These are phyloP conservation scores for Ceratobasidium sp. DNA, from an alignment of 1,284 basidiomycete genomes.

Conservation along the genomic window DNA sequence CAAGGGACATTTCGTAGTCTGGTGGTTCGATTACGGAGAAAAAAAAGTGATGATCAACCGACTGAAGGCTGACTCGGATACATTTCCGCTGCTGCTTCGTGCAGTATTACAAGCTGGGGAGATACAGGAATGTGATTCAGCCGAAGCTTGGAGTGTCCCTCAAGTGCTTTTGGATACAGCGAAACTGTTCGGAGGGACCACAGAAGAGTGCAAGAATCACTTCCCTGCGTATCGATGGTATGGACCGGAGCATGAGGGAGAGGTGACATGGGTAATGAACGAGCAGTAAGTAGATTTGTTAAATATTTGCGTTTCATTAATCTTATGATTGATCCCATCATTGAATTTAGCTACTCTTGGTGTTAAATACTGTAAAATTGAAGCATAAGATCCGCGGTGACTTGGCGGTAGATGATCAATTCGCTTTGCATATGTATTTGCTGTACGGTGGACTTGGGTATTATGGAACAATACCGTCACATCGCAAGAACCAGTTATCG, in stretches of 20 bases:
- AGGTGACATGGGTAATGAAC: constrained; percentile 65
- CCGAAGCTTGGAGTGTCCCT: constrained; percentile 68
- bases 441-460: no score
- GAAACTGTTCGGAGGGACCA: constrained; percentile 56
- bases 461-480: no score
- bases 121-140: constrained; percentile 55
- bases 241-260: constrained; percentile 55
- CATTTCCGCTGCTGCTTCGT: constrained; percentile 58
- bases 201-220: constrained; percentile 59
- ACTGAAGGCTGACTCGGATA: constrained; percentile 54
- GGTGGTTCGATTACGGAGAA: constrained; percentile 54
- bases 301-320: no score
- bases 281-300: no score
- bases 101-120: constrained; percentile 57
- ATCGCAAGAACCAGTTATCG: no score
- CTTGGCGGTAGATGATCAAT: no score
- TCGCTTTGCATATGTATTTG: no score
- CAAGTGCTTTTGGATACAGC: constrained; percentile 55
- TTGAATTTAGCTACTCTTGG: no score
- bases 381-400: no score
- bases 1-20: constrained; percentile 54
- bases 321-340: no score
- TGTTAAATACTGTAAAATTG: no score
- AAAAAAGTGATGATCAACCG: constrained; percentile 64
- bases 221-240: constrained; percentile 69